phyloP scores from a whole-genome alignment of 139 green algal species.

The Gonium pectorale region DNA sequence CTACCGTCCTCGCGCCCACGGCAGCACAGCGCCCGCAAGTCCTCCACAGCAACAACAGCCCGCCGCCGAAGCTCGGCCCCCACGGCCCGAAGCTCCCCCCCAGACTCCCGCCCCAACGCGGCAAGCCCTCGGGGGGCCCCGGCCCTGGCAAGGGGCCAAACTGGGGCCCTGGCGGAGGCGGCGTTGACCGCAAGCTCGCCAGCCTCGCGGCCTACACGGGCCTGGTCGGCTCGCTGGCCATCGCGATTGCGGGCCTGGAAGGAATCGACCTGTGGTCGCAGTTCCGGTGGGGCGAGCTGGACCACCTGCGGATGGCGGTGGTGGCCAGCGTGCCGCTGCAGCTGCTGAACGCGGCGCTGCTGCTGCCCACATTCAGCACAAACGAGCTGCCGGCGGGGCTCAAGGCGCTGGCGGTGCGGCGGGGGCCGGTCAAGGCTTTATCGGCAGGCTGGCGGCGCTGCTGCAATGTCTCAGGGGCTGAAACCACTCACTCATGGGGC shows the following conservation, averaged over 20 bases:
- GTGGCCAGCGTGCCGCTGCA: constrained; percentile 12
- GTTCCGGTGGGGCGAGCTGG: neutral
- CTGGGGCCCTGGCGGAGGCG: too few relatives aligned
- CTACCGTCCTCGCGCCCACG: too few relatives aligned
- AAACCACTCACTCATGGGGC: too few relatives aligned
- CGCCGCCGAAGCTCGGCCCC: neutral
- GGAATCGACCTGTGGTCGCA: constrained; percentile 10
- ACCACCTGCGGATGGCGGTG: constrained; percentile 1
- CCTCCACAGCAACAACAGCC: too few relatives aligned
- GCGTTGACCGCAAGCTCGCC: neutral
- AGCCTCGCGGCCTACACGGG: neutral
- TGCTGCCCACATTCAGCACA: constrained; percentile 34
- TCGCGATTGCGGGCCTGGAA: neutral
- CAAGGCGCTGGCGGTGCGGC: neutral
- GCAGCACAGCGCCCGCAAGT: too few relatives aligned
- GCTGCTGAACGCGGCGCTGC: constrained; percentile 31
- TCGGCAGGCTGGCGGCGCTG: neutral
- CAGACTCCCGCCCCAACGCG: too few relatives aligned
- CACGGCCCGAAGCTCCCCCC: constrained; percentile 24
- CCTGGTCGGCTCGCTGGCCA: neutral
- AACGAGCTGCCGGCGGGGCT: constrained; percentile 11
- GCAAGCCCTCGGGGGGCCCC: too few relatives aligned
- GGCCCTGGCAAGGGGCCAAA: too few relatives aligned
- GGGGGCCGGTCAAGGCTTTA: too few relatives aligned
- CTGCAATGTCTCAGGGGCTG: too few relatives aligned